A percentile compares a stretch with the other conserved stretches of the same genome.
phyloP scores from a whole-genome alignment of 768 basidiomycete species.

The Lentinula sp. region DNA sequence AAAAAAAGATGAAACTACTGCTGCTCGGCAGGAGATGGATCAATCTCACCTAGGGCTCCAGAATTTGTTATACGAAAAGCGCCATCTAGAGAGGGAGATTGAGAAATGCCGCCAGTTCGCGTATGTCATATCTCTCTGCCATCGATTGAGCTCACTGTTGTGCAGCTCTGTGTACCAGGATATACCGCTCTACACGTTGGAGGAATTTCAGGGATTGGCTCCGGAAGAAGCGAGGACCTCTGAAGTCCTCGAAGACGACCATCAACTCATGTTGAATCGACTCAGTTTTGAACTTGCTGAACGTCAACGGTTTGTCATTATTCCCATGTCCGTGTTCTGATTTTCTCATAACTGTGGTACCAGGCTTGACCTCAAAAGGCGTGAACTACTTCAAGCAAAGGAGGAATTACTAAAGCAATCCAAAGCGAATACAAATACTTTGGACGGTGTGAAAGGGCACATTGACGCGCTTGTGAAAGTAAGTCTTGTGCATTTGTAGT shows the following conservation, averaged over 20 bases:
- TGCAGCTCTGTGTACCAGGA: slow-evolving; percentile 85
- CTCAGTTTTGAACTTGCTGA: slow-evolving; percentile 84
- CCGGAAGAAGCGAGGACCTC: slow-evolving; percentile 59
- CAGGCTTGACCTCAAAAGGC: slow-evolving; percentile 68
- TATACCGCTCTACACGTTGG: slow-evolving; percentile 63
- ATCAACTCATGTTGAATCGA: slow-evolving; percentile 84
- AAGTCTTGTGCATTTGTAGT: slow-evolving; percentile 8
- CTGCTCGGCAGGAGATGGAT: slow-evolving; percentile 85
- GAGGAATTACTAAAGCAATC: slow-evolving; percentile 79
- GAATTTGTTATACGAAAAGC: slow-evolving; percentile 84
- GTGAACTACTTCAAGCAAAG: slow-evolving; percentile 62
- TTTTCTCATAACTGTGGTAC: slow-evolving; percentile 3
- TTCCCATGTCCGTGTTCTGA: slow-evolving; percentile 9
- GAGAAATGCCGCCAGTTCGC: slow-evolving; percentile 91
- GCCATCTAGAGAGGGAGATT: slow-evolving; percentile 87
- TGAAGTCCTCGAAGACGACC: slow-evolving; percentile 59
- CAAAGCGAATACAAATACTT: slow-evolving; percentile 61
- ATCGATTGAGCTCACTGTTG: not conserved
- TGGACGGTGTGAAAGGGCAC: slow-evolving; percentile 75
- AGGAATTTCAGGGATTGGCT: slow-evolving; percentile 65
- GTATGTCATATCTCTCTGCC: slow-evolving; percentile 36
- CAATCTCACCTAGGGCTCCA: slow-evolving; percentile 81
- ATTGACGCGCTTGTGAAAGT: slow-evolving; percentile 78
- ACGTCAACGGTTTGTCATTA: slow-evolving; percentile 64
- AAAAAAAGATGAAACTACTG: slow-evolving; percentile 65